Evolutionary conservation across 225 moss, liverwort and hornwort species (phyloP).

Genomic region (Ulota crispa): DNA sequence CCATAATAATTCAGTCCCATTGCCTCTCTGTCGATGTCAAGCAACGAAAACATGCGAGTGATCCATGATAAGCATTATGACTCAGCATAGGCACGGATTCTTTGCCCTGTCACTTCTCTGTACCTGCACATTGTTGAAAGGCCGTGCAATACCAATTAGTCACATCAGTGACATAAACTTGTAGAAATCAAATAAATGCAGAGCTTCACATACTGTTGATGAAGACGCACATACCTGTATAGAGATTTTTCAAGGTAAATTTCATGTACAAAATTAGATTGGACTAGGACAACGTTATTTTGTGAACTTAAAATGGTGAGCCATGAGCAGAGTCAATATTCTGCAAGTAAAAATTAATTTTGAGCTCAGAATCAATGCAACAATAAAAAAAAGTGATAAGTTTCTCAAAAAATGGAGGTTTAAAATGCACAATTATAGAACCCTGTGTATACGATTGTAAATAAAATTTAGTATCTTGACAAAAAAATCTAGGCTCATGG

Average conservation of each 20-base stretch:
- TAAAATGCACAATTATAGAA: too few relatives aligned
- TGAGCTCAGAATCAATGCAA: too few relatives aligned
- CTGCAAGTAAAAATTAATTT: too few relatives aligned
- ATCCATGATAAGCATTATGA: neutral
- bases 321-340: too few relatives aligned
- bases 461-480: too few relatives aligned
- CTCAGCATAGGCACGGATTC: neutral
- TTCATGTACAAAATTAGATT: too few relatives aligned
- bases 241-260: neutral
- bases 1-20: neutral
- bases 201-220: neutral
- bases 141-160: neutral
- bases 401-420: too few relatives aligned
- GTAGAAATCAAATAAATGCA: neutral
- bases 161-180: neutral
- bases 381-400: too few relatives aligned
- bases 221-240: neutral
- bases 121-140: neutral
- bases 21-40: neutral
- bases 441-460: too few relatives aligned
- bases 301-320: too few relatives aligned
- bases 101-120: neutral
- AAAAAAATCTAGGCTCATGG: too few relatives aligned
- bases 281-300: too few relatives aligned
- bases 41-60: neutral